Base-by-base conservation (phyloP, 371 early-diverging fungal genomes). In the Haplosporangium sp. region DNA sequence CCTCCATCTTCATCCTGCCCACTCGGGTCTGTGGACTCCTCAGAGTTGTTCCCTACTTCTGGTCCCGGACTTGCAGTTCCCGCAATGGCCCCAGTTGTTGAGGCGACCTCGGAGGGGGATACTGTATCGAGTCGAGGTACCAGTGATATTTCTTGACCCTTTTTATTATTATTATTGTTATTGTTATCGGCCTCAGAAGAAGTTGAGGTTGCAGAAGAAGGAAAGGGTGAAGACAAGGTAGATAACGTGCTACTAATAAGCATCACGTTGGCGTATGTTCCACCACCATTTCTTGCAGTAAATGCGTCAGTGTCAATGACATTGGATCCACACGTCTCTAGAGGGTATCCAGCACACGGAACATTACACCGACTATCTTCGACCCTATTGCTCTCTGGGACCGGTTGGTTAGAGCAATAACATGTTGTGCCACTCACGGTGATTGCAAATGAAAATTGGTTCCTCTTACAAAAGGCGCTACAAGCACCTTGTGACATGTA, bases 401-500 rank as follows among this genome's bases (percentile, higher is more conserved):
- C 65, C 13, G 15, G 20, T 48, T 71, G 15, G n/a, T 72, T 68
- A 6, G 72, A 63, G 20, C 79, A 78, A 45, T 20, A 64, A 27
- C 79, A 78, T 1, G 52, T 50, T 3, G 63, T 63, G 4, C 79
- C 79, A 13, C 44, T 64, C 15, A 34, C 13, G 0, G 59, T 37
- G 55, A 73, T 61, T 3, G 74, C 73, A 38, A 70, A 74, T 37
- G 40, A 4, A 42, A 35, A 61, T n/a, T 69, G 61, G 40, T 19
- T 59, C 17, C 58, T 52, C 27, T 69, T 65, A 63, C 78, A 77
- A 37, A 67, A 65, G 9, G 65, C 58, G 37, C 38, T 48, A 45
- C 78, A 77, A 3, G 58, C 50, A 2, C 73, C 78, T 17, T 72
- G 73, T 7, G 78, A 72, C 78, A 77, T 77, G 70, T 66, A 77